phyloP scores from a whole-genome alignment of 2,329 filamentous ascomycete species.

The Ophiosphaerella korrae region DNA sequence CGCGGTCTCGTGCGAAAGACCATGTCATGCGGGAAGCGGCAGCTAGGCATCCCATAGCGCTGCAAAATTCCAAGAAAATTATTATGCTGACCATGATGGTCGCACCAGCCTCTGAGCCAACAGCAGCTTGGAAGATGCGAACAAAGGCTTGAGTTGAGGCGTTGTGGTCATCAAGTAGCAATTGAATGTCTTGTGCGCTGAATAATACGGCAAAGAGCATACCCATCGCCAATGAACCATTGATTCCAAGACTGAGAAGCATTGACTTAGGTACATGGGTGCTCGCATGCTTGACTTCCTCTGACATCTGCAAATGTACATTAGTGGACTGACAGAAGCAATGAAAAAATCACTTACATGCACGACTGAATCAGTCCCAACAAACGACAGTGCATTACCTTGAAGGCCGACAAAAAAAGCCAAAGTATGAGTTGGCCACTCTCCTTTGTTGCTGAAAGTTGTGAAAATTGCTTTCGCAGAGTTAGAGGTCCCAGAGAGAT shows the following conservation, averaged over 20 bases:
- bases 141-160: conserved; percentile 53
- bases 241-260: conserved; percentile 49
- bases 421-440: conserved; percentile 52
- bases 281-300: conserved; percentile 47
- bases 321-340: conserved; percentile 6
- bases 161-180: conserved; percentile 18
- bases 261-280: conserved; percentile 49
- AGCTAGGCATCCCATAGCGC: conserved; percentile 49
- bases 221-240: conserved; percentile 48
- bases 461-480: conserved; percentile 51
- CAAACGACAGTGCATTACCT: conserved; percentile 47
- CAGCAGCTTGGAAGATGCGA: conserved; percentile 52
- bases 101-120: conserved; percentile 46
- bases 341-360: conserved; percentile 33
- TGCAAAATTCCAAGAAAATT: conserved; percentile 48
- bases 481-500: conserved; percentile 46
- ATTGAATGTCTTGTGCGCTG: conserved; percentile 41
- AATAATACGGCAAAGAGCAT: conserved; percentile 51
- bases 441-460: conserved; percentile 54
- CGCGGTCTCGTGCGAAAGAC: conserved; percentile 52
- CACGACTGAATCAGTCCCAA: conserved; percentile 46
- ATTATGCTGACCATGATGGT: conserved; percentile 56
- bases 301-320: conserved; percentile 36
- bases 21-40: conserved; percentile 51
- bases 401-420: conserved; percentile 53